Evolutionary conservation across 495 filamentous ascomycete genomes (phyloP), one percentile per base, ranked within the genome.

Genomic region (Oidiodendron maius): DNA sequence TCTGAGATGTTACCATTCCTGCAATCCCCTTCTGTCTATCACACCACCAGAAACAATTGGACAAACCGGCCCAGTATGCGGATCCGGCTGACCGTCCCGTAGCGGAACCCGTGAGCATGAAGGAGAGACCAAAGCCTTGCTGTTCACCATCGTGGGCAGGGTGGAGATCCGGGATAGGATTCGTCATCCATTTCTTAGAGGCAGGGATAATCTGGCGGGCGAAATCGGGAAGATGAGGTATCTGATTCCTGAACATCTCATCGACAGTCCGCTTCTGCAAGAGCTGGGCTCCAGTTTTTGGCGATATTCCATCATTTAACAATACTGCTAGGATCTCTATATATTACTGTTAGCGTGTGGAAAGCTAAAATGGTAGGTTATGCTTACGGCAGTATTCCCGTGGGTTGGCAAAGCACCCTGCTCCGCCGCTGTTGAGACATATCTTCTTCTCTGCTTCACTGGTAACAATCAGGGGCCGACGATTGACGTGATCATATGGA

Each of bases 11-110:
- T 18, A 80, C 62, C 10, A 82, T 70, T 8, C 76, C 78, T 2
- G 65, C 80, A 41, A 84, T 62, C 3, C 78, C 78, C 44, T 69
- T 72, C 55, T 75, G 71, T 3, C 71, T 61, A 61, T 82, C 80
- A 36, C 63, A 67, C 72, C 72, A 82, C 78, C 78, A 82, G 52
- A 67, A 81, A 30, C 73, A 38, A 58, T 83, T 81, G 20, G 74
- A 54, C 28, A 83, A 46, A 0, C 81, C 81, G 6, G 71, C 69
- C 79, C 80, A 82, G 36, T 58, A 66, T 0, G 40, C 76, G 4
- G 75, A 74, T n/a, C 62, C 59, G 2, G 37, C 50, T 2, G 69
- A 71, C 35, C 78, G 56, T 0, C 76, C 80, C 1, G 78, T 78
- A 11, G 48, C 44, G 13, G 48, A 54, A 0, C 76, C 79, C 15